These are phyloP conservation scores for Starmera amethionina DNA, from an alignment of 805 yeast genomes.

Conservation along the genomic window DNA sequence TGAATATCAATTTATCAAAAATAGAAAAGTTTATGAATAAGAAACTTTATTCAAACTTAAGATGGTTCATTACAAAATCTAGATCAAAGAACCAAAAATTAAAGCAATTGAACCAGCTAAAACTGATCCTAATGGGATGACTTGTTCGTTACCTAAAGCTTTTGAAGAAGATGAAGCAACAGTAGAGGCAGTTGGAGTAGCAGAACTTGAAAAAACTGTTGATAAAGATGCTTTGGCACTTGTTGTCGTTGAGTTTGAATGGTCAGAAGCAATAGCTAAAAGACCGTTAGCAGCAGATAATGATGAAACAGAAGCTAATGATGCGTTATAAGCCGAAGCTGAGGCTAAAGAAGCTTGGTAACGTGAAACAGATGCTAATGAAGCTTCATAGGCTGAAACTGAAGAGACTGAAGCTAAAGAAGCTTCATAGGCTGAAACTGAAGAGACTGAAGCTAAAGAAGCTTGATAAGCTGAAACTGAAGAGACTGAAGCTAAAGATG, in stretches of 20 bases:
- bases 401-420: slow-evolving; percentile 12
- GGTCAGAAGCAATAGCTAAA: slow-evolving; percentile 31
- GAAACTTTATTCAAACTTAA: not conserved
- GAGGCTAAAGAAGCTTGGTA: slow-evolving; percentile 8
- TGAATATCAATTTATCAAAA: not conserved
- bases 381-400: slow-evolving; percentile 3
- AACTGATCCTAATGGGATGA: slow-evolving; percentile 15
- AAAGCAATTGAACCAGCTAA: slow-evolving; percentile 18
- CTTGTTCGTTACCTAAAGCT: slow-evolving; percentile 19
- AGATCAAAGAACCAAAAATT: slow-evolving; percentile 19
- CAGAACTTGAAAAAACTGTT: slow-evolving; percentile 8
- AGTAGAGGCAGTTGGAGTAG: slow-evolving; percentile 11
- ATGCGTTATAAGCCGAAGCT: slow-evolving; percentile 6
- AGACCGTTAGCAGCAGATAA: slow-evolving; percentile 28
- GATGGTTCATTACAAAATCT: not conserved
- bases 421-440: slow-evolving; percentile 11
- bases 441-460: slow-evolving; percentile 12
- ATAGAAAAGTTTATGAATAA: not conserved
- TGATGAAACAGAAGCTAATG: slow-evolving; percentile 7
- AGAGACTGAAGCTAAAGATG: slow-evolving; percentile 13
- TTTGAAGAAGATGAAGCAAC: slow-evolving; percentile 23
- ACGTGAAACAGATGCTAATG: slow-evolving; percentile 8
- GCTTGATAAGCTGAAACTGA: slow-evolving; percentile 9
- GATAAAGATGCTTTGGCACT: slow-evolving; percentile 14
- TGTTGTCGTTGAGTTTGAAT: slow-evolving; percentile 19